Conservation (phyloP, 1,139 yeast species). For the Geotrichum fermentans region DNA sequence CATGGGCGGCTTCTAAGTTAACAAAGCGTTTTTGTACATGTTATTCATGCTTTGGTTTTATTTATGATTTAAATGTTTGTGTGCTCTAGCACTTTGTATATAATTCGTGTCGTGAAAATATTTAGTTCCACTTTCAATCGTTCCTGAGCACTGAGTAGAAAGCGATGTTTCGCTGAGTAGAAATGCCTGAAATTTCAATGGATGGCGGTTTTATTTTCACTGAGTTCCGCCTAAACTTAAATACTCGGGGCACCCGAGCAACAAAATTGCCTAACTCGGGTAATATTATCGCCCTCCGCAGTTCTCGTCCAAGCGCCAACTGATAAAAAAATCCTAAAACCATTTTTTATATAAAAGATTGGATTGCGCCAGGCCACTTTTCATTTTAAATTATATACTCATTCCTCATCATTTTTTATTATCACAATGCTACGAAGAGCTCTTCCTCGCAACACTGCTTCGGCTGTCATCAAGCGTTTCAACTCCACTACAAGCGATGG, state of each 20-base stretch:
- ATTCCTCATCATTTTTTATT: slow-evolving; percentile 18
- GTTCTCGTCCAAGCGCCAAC: too few species aligned
- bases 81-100: slow-evolving; percentile 14
- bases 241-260: slow-evolving; percentile 4
- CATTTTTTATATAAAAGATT: too few species aligned
- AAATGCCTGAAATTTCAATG: too few species aligned
- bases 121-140: not conserved
- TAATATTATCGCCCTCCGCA: too few species aligned
- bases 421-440: slow-evolving; percentile 11
- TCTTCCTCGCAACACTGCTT: slow-evolving; percentile 2
- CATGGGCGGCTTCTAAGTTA: slow-evolving; percentile 32
- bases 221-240: slow-evolving; percentile 4
- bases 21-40: slow-evolving; percentile 10
- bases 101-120: slow-evolving; percentile 1
- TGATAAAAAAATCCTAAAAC: too few species aligned
- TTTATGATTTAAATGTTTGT: slow-evolving; percentile 4
- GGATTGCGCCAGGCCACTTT: too few species aligned
- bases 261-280: too few species aligned
- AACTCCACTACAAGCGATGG: slow-evolving; percentile 17
- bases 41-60: slow-evolving; percentile 3
- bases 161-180: too few species aligned
- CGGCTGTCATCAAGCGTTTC: slow-evolving; percentile 13
- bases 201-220: too few species aligned
- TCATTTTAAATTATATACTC: slow-evolving; percentile 15
- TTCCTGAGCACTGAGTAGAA: too few species aligned